These are phyloP conservation scores for Coccomyxa sp. DNA, from an alignment of 139 green algal genomes.

Conservation along the genomic window DNA sequence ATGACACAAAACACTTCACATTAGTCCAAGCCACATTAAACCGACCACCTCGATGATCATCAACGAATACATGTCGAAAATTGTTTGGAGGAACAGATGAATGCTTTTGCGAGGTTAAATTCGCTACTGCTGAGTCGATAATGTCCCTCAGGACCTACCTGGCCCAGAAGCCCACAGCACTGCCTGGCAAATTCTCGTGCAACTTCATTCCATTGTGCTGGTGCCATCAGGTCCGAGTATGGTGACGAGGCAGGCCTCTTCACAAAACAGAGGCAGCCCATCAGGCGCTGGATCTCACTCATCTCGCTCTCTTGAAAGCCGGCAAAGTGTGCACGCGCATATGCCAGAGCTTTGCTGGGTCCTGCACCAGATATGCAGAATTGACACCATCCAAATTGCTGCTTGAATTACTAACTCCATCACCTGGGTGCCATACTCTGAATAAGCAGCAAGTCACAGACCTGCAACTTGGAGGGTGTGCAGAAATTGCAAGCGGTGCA, in stretches of 20 bases:
- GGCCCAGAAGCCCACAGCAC: slow-evolving; percentile 80
- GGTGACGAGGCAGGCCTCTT: slow-evolving; percentile 27
- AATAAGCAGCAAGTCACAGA: neutral
- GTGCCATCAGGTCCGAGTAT: slow-evolving; percentile 59
- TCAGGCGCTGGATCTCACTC: slow-evolving; percentile 76
- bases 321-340: slow-evolving; percentile 68
- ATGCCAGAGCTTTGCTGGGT: slow-evolving; percentile 54
- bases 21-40: too few species aligned
- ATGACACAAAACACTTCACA: too few species aligned
- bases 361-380: slow-evolving; percentile 11
- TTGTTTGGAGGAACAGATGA: too few species aligned
- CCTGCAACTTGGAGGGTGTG: slow-evolving; percentile 39
- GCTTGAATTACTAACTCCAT: too few species aligned
- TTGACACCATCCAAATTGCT: neutral
- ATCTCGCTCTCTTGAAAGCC: slow-evolving; percentile 40
- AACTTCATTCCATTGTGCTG: slow-evolving; percentile 59
- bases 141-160: slow-evolving; percentile 29
- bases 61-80: too few species aligned
- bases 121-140: too few species aligned
- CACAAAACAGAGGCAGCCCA: slow-evolving; percentile 80
- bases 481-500: slow-evolving; percentile 83
- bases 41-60: too few species aligned
- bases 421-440: too few species aligned
- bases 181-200: slow-evolving; percentile 72
- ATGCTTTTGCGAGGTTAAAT: too few species aligned